Base-by-base conservation (phyloP, 352 stramenopile species). In the Globisporangium alternatum region DNA sequence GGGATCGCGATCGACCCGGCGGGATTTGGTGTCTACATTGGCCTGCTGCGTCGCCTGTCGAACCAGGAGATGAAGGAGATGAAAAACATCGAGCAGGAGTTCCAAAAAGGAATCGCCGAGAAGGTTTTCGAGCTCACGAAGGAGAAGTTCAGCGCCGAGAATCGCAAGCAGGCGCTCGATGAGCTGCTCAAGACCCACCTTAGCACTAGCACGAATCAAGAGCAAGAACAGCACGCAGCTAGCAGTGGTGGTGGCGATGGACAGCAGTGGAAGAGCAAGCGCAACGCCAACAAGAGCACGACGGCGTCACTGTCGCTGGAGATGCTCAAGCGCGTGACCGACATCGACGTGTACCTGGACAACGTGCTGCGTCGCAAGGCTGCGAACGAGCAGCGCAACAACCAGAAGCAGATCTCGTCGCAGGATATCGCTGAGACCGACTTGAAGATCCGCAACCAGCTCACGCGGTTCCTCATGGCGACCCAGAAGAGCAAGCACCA, bases 121-220 rank as follows among this genome's bases (percentile, higher is more conserved):
- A 83, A 83, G 35, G 82, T 93, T 17, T 95, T 95, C 67, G 78
- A 91, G 54, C 65, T 95, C 4, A 90, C 86, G 5, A 91, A 95
- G 64, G 78, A 91, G 33, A 93, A 93, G 47, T 96, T 94, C 64
- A 93, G 82, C 56, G 71, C 81, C 31, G 85, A 90, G 12, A 96
- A 94, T 69, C 79, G 85, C 17, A 75, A 91, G 64, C 73, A 81
- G 22, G 87, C 87, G 30, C 71, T 96, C 3, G 72, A 88, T 7
- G 79, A 92, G 5, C 43, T 91, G 37, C 67, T 92, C 13, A 41
- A 78, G 59, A 75, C 74, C 43, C 65, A 69, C 31, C 19, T 56
- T 9, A 44, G 22, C 28, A 49, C 25, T 28, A 35, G 8, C 5
- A 31, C 7, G 2, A 71, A 45, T 7, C 64, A 65, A 25, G 35